Conservation (phyloP, 2,329 filamentous ascomycete species). For the Raffaelea deltoideospora region DNA sequence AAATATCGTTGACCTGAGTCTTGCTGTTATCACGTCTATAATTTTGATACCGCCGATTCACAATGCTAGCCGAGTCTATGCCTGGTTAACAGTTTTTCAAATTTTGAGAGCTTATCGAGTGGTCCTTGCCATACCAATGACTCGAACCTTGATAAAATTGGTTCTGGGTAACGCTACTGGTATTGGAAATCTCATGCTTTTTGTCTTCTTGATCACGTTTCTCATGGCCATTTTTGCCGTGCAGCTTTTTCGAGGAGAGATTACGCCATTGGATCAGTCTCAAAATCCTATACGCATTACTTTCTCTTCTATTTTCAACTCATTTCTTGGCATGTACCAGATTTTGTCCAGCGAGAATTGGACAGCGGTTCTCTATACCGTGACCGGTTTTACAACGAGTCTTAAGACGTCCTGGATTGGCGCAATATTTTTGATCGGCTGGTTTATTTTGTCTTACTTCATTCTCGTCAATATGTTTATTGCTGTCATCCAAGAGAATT, state of each 20-base stretch:
- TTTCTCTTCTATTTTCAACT: slow-evolving; percentile 86
- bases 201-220: slow-evolving; percentile 92
- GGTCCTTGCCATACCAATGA: slow-evolving; percentile 78
- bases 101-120: slow-evolving; percentile 84
- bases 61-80: slow-evolving; percentile 55
- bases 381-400: slow-evolving; percentile 51
- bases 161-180: slow-evolving; percentile 85
- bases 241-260: slow-evolving; percentile 80
- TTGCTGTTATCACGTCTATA: slow-evolving; percentile 68
- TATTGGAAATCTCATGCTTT: slow-evolving; percentile 87
- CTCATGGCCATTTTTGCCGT: slow-evolving; percentile 84
- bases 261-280: slow-evolving; percentile 47
- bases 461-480: slow-evolving; percentile 99
- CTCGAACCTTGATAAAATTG: slow-evolving; percentile 68
- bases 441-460: slow-evolving; percentile 92
- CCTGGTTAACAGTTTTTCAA: slow-evolving; percentile 85
- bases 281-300: slow-evolving; percentile 54
- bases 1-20: slow-evolving; percentile 66
- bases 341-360: slow-evolving; percentile 92
- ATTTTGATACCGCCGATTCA: slow-evolving; percentile 77
- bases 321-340: slow-evolving; percentile 96
- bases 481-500: slow-evolving; percentile 99
- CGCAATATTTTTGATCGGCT: slow-evolving; percentile 77
- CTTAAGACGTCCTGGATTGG: slow-evolving; percentile 81
- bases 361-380: slow-evolving; percentile 74